Percentiles rank a stretch among this genome's conserved stretches.
Evolutionary conservation across 768 basidiomycete genomes (phyloP).

Genomic region (Boletus insuetus): DNA sequence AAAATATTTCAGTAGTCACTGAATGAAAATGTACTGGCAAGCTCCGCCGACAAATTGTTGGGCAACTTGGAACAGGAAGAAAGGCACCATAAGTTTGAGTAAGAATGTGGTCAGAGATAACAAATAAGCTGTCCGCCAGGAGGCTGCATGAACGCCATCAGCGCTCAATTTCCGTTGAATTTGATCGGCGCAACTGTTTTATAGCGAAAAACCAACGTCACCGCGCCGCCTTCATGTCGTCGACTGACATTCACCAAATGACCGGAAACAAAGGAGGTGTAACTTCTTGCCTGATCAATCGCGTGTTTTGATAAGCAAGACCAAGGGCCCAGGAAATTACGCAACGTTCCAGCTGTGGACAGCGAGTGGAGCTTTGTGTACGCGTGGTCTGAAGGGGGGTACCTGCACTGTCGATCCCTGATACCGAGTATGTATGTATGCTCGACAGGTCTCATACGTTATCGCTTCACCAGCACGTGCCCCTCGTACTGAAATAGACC

Average conservation of each 20-base stretch:
- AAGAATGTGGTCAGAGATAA: constrained; percentile 6
- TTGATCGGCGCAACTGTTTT: constrained; percentile 20
- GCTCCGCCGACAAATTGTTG: background rate
- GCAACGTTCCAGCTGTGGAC: background rate
- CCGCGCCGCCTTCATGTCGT: constrained; percentile 6
- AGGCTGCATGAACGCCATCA: constrained; percentile 13
- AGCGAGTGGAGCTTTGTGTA: background rate
- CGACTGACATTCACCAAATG: background rate
- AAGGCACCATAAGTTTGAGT: background rate
- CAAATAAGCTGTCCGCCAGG: constrained; percentile 3
- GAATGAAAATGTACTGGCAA: background rate
- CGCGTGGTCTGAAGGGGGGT: background rate
- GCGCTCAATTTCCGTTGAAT: constrained; percentile 24
- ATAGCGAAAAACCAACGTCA: constrained; percentile 14
- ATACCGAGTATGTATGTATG: background rate
- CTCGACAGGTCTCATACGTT: constrained; percentile 11
- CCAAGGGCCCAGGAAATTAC: background rate
- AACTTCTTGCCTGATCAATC: background rate
- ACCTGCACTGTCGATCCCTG: constrained; percentile 12
- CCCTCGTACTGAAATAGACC: background rate
- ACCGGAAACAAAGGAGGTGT: background rate
- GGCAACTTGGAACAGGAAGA: background rate
- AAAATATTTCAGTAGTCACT: background rate
- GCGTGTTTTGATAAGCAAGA: background rate
- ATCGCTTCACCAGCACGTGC: constrained; percentile 16